Base-by-base conservation (phyloP, 208 protist species). In the Crithidia mellificae region DNA sequence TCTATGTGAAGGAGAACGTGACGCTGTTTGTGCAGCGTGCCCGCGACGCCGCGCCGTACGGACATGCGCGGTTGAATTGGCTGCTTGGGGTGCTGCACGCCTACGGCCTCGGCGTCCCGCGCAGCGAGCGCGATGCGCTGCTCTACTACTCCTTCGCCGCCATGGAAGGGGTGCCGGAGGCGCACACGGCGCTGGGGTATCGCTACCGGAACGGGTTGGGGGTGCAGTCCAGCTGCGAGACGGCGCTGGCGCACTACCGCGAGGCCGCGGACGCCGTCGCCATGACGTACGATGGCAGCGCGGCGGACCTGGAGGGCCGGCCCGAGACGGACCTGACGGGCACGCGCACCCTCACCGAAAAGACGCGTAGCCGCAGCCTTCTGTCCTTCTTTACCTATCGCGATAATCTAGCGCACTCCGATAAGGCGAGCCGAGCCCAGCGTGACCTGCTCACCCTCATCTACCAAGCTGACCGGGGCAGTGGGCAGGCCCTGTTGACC, bases 131-230 rank as follows among this genome's bases (percentile, higher is more conserved):
- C 0, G 77, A 78, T 11, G 84, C 90, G 5, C 47, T 96, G 24
- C 46, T 93, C 61, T 83, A 96, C 76, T 89, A 91, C 72, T 83
- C 78, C 39, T 92, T 94, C 46, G 88, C 91, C 1, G 88, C 91
- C 34, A 69, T 90, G 54, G 81, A 87, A 20, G 83, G 73, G 50
- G 70, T 91, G 12, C 78, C 81, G 0, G 79, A 94, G 76, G 85
- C 88, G 30, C 80, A 92, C 64, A 73, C 93, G 68, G 88, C 88
- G 29, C 84, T 98, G 22, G 92, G 79, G 38, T 78, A 92, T 50
- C 87, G 87, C 46, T 84, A 95, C 77, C 56, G 57, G 1, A 59
- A 86, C 49, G 87, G 88, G 20, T 20, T 84, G 59, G 87, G 85
- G 15, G 80, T 94, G 9, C 46, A 11, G 24, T 62, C 63, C 41